Percentiles rank a stretch among this genome's conserved stretches.
Evolutionary conservation across 2,329 filamentous ascomycete species (phyloP).

Genomic region (Alternaria postmessia): DNA sequence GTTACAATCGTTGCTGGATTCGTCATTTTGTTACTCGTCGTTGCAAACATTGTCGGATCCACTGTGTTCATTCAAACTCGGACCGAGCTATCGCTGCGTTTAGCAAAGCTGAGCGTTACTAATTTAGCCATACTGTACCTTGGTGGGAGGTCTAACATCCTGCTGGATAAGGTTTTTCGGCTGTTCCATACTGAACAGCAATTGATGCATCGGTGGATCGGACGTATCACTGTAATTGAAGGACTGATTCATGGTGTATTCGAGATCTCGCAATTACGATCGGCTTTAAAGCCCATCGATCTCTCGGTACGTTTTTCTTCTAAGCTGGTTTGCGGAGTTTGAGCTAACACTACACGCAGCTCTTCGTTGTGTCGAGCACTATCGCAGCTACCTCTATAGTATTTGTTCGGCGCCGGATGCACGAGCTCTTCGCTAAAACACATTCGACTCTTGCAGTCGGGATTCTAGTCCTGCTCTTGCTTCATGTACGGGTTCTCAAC

Average conservation of each 20-base stretch:
- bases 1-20: neutral
- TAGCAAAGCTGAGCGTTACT: neutral
- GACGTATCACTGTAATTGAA: conserved; percentile 5
- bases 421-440: neutral
- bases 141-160: conserved; percentile 1
- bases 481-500: neutral
- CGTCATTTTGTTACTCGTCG: neutral
- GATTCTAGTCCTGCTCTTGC: neutral
- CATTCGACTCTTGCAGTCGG: neutral
- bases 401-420: neutral
- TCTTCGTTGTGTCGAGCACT: neutral
- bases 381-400: neutral
- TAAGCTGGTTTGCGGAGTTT: too few relatives aligned
- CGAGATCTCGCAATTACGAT: neutral
- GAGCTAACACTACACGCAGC: neutral
- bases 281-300: neutral
- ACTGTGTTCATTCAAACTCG: neutral
- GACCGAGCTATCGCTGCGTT: neutral
- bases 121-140: neutral
- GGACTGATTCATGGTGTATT: neutral
- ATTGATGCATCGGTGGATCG: conserved; percentile 14
- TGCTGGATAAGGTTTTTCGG: neutral
- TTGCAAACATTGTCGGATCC: neutral
- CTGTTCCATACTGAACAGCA: neutral
- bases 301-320: neutral